Conservation (phyloP, 108 stramenopile genomes). For the Fistulifera solaris region DNA sequence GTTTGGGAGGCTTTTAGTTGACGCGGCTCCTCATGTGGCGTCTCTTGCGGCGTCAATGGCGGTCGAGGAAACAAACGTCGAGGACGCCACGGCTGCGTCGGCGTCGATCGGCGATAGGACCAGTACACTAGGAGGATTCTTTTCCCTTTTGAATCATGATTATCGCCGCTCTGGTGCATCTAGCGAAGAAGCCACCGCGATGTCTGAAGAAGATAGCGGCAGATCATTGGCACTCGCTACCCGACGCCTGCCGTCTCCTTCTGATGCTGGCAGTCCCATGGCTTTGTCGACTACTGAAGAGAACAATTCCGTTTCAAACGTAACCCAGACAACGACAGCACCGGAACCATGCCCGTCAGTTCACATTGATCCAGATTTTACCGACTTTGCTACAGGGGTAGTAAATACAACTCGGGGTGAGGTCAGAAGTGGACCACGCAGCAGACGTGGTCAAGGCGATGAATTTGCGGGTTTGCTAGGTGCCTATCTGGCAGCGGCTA, state of each 20-base stretch:
- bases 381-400: constrained; percentile 68
- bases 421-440: constrained; percentile 32
- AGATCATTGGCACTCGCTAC: not conserved
- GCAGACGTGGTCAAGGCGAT: constrained; percentile 8
- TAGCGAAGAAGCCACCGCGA: not conserved
- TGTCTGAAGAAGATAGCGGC: not conserved
- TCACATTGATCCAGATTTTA: constrained; percentile 54
- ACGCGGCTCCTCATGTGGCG: constrained; percentile 77
- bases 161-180: constrained; percentile 10
- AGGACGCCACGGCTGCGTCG: constrained; percentile 3
- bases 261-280: not conserved
- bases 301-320: not conserved
- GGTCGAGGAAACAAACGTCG: not conserved
- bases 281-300: not conserved
- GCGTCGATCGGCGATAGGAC: constrained; percentile 7
- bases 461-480: constrained; percentile 38
- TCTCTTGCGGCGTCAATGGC: constrained; percentile 31
- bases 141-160: constrained; percentile 33
- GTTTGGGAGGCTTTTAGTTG: constrained; percentile 76
- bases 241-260: too few species aligned
- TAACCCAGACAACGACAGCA: constrained; percentile 2
- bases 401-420: constrained; percentile 71
- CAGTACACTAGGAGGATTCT: constrained; percentile 28
- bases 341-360: constrained; percentile 1
- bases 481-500: constrained; percentile 46